A percentile compares a stretch with the other conserved stretches of the same genome.
phyloP scores from a whole-genome alignment of 345 rosid species.

The Eucalyptus lansdowneana region DNA sequence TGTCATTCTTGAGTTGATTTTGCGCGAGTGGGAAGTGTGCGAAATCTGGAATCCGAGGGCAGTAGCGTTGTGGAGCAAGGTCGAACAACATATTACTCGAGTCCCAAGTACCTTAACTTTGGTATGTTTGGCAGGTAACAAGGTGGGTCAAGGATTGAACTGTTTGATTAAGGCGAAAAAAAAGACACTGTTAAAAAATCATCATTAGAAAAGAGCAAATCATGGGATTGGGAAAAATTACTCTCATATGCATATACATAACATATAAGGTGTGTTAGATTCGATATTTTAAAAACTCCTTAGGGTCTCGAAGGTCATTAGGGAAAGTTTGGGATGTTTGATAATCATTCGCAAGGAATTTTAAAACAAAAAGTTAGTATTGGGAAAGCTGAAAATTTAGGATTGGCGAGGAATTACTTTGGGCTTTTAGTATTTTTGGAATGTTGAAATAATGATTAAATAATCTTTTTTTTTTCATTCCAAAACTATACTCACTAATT shows the following conservation, averaged over 20 bases:
- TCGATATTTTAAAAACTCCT: too few relatives aligned
- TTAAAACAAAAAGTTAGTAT: too few relatives aligned
- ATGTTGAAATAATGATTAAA: too few relatives aligned
- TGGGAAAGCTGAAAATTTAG: too few relatives aligned
- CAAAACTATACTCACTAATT: too few relatives aligned
- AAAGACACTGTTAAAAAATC: neutral
- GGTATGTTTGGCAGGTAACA: neutral
- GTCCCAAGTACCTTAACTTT: neutral
- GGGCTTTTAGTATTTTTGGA: too few relatives aligned
- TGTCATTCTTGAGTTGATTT: neutral
- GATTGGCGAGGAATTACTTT: accelerated
- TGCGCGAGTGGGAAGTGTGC: neutral
- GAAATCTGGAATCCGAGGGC: neutral
- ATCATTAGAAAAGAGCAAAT: neutral
- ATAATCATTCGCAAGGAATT: too few relatives aligned
- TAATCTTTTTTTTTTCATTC: too few relatives aligned
- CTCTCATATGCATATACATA: neutral
- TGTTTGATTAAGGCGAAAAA: neutral
- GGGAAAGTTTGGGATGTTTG: too few relatives aligned
- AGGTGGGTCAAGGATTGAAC: neutral
- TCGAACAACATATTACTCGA: neutral
- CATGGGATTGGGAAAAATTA: neutral
- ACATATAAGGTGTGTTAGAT: too few relatives aligned
- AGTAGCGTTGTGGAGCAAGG: neutral
- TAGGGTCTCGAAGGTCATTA: accelerated